Base-by-base conservation (phyloP, 2,329 filamentous ascomycete species). In the Pestalotiopsis sp. region DNA sequence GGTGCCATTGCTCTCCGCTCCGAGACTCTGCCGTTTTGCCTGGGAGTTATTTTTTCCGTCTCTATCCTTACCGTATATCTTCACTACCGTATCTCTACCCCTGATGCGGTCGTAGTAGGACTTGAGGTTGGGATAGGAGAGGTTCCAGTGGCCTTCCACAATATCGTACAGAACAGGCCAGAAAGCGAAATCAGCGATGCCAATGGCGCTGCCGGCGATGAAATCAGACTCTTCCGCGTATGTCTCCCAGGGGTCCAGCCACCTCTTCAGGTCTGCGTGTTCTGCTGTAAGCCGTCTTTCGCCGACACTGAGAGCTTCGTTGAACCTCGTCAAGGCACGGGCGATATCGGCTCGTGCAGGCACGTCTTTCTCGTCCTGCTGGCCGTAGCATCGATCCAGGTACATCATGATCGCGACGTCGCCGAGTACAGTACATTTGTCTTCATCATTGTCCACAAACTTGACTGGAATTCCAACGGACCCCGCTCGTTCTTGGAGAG, bases 351-450 rank as follows among this genome's bases (percentile, higher is more conserved):
- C 27, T 4, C 74, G 72, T 1, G 75, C 64, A 4, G 76, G 72
- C 7, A 70, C 67, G 4, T 76, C 72, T 7, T 69, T 67, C 64
- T 76, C 72, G 2, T 70, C 74, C 52, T 72, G 65, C 65, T 76
- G 77, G n/a, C 73, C 71, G 69, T 89, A 84, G 13, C 83, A 79
- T 2, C 86, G 82, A 69, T 92, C 87, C 1, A 93, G 81, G 69
- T 93, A 91, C 11, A 88, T 75, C 81, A 91, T 81, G 68, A 90
- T 86, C 41, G 83, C 84, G 1, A 84, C 65, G 55, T 86, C 82
- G 4, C 88, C 87, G 7, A 84, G 77, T 0, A 88, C 81, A 0
- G 77, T 78, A 1, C 87, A 84, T 69, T 81, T 82, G 27, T 71
- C 78, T 0, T 75, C 72, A 69, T 90, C 87, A 61, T 87, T 88